These are phyloP conservation scores for Botrytis tulipae DNA, from an alignment of 2,329 filamentous ascomycete species.

Conservation along the genomic window DNA sequence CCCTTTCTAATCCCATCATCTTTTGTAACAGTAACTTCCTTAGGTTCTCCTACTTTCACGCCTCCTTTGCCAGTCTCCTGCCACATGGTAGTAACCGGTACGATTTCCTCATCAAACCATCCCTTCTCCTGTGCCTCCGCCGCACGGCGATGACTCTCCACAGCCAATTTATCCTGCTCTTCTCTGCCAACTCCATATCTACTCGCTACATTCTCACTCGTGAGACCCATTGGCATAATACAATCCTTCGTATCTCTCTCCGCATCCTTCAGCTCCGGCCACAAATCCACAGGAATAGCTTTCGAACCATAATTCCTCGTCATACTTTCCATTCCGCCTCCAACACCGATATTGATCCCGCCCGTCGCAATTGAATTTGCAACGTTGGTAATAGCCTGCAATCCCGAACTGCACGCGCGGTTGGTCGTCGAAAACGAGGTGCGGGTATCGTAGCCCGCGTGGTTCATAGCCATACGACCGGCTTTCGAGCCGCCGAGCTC, in stretches of 20 bases:
- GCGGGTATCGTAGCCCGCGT: conserved; percentile 70
- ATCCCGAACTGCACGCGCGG: conserved; percentile 75
- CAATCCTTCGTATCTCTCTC: conserved; percentile 74
- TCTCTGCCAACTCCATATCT: conserved; percentile 70
- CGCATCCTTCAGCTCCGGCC: conserved; percentile 68
- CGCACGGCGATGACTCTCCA: conserved; percentile 70
- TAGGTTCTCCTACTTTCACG: conserved; percentile 52
- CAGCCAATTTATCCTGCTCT: conserved; percentile 83
- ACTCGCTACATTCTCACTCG: conserved; percentile 81
- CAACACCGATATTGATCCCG: conserved; percentile 71
- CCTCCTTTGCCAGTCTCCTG: conserved; percentile 62
- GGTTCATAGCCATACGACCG: conserved; percentile 84
- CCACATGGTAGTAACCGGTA: conserved; percentile 71
- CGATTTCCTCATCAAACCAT: conserved; percentile 73
- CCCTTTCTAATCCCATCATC: conserved; percentile 81
- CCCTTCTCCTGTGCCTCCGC: conserved; percentile 67
- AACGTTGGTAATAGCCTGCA: conserved; percentile 73
- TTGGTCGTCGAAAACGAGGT: conserved; percentile 86
- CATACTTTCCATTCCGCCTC: conserved; percentile 95
- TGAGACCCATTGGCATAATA: conserved; percentile 92
- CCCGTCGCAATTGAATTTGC: conserved; percentile 74
- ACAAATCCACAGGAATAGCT: conserved; percentile 81
- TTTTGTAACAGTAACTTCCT: conserved; percentile 64
- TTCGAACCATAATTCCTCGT: conserved; percentile 81
- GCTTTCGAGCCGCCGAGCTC: conserved; percentile 90